phyloP scores from a whole-genome alignment of 2,329 filamentous ascomycete genomes.

The Erysiphe pulchra region DNA sequence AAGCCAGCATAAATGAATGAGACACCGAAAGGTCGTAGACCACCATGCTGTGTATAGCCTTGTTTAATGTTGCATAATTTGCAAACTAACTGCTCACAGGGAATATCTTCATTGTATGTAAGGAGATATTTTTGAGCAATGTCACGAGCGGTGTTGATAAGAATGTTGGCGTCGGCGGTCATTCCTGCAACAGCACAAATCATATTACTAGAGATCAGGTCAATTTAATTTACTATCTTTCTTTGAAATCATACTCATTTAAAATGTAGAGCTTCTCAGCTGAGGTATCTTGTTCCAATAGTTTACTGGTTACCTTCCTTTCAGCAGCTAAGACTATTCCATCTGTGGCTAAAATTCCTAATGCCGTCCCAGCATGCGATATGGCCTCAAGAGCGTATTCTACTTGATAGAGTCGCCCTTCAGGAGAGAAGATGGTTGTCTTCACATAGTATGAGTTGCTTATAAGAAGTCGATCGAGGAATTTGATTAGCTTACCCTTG shows the following conservation, averaged over 20 bases:
- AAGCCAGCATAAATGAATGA: constrained; percentile 99
- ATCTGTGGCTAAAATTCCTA: constrained; percentile 92
- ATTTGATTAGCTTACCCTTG: constrained; percentile 38
- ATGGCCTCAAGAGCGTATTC: constrained; percentile 98
- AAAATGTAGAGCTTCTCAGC: constrained; percentile 99
- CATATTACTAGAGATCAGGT: constrained; percentile 53
- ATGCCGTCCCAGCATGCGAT: constrained; percentile 87
- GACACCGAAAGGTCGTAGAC: constrained; percentile 90
- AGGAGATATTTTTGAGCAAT: constrained; percentile 91
- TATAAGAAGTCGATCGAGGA: background rate
- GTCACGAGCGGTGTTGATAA: constrained; percentile 98
- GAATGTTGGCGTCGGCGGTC: constrained; percentile 98
- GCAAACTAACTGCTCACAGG: constrained; percentile 93
- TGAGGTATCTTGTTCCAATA: constrained; percentile 96
- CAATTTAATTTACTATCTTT: constrained; percentile 2
- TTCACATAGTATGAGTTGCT: constrained; percentile 17
- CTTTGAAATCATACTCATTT: constrained; percentile 48
- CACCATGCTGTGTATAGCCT: constrained; percentile 96
- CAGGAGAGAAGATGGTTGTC: constrained; percentile 99
- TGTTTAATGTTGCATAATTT: constrained; percentile 95
- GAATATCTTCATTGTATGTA: constrained; percentile 99
- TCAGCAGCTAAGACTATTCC: constrained; percentile 95
- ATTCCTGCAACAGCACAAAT: constrained; percentile 97
- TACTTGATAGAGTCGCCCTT: constrained; percentile 94
- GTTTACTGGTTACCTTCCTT: constrained; percentile 96